These are phyloP conservation scores for Arabidopsis lyrata DNA, from an alignment of 441 rosid genomes.

Conservation along the genomic window DNA sequence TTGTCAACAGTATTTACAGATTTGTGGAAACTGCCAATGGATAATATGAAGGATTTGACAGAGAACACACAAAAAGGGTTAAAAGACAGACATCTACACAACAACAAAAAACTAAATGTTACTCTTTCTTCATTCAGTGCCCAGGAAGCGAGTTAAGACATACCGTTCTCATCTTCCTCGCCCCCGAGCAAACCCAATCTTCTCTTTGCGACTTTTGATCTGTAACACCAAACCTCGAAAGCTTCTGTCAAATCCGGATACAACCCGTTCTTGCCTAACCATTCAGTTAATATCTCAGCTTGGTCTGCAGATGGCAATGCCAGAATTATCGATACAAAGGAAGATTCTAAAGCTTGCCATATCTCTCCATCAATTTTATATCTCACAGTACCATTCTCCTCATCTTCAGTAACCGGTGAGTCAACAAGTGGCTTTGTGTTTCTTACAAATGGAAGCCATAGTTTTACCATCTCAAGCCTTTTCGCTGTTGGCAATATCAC, in stretches of 20 bases:
- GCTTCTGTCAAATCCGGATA: slow-evolving; percentile 96
- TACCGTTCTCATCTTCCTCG: slow-evolving; percentile 42
- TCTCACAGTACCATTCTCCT: slow-evolving; percentile 38
- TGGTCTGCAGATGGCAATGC: slow-evolving; percentile 84
- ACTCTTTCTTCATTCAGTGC: slow-evolving; percentile 26
- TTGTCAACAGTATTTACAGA: slow-evolving; percentile 36
- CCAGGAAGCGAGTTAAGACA: slow-evolving; percentile 35
- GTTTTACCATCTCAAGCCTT: slow-evolving; percentile 71
- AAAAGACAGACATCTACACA: slow-evolving; percentile 15
- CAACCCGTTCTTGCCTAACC: slow-evolving; percentile 65
- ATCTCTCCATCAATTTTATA: slow-evolving; percentile 71
- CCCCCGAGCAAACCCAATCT: slow-evolving; percentile 55
- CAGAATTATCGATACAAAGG: slow-evolving; percentile 74
- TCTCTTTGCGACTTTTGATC: slow-evolving; percentile 86
- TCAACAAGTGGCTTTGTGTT: slow-evolving; percentile 70
- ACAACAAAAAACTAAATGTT: slow-evolving; percentile 32
- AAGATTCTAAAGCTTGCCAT: slow-evolving; percentile 84
- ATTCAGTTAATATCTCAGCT: slow-evolving; percentile 81
- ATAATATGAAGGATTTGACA: slow-evolving; percentile 8
- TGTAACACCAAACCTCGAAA: slow-evolving; percentile 88
- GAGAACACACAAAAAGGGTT: slow-evolving; percentile 16
- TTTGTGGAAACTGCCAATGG: slow-evolving; percentile 18
- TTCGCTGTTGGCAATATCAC: slow-evolving; percentile 76
- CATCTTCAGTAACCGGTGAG: slow-evolving; percentile 45
- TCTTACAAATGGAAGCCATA: slow-evolving; percentile 93